phyloP scores from a whole-genome alignment of 2,329 filamentous ascomycete genomes.

The Trichoderma sp. region DNA sequence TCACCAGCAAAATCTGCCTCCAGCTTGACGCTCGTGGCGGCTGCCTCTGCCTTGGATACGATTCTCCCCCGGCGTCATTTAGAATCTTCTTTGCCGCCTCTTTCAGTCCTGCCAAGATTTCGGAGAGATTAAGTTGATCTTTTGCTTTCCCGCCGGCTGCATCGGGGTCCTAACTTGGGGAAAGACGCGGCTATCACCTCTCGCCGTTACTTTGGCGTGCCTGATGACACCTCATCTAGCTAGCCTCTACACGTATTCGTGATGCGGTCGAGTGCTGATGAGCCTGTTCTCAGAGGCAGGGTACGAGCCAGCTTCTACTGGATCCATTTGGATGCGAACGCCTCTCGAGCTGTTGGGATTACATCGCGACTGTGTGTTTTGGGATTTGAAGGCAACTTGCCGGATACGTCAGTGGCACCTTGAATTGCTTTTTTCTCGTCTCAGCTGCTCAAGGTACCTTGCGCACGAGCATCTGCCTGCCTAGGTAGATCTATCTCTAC shows the following conservation, averaged over 20 bases:
- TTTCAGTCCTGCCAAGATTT: neutral
- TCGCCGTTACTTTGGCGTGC: neutral
- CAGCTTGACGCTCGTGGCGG: neutral
- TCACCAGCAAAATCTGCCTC: neutral
- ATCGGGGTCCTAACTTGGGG: neutral
- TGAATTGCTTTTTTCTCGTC: neutral
- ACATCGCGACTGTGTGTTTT: neutral
- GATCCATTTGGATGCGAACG: neutral
- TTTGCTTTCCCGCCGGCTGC: neutral
- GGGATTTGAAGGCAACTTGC: neutral
- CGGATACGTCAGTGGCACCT: neutral
- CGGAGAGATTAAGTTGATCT: neutral
- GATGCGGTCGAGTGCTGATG: neutral
- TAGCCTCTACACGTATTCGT: neutral
- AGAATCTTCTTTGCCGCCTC: neutral
- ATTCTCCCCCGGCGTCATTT: neutral
- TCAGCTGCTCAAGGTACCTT: neutral
- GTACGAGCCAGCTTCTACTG: neutral
- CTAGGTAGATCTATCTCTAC: neutral
- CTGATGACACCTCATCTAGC: neutral
- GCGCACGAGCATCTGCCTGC: neutral
- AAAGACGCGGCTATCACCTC: neutral
- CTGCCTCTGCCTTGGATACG: constrained; percentile 9
- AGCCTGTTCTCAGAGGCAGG: neutral
- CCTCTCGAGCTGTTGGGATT: neutral